Percentiles rank a stretch among this genome's conserved stretches.
phyloP scores from a whole-genome alignment of 331 rosid species.

The Saraca asoca region DNA sequence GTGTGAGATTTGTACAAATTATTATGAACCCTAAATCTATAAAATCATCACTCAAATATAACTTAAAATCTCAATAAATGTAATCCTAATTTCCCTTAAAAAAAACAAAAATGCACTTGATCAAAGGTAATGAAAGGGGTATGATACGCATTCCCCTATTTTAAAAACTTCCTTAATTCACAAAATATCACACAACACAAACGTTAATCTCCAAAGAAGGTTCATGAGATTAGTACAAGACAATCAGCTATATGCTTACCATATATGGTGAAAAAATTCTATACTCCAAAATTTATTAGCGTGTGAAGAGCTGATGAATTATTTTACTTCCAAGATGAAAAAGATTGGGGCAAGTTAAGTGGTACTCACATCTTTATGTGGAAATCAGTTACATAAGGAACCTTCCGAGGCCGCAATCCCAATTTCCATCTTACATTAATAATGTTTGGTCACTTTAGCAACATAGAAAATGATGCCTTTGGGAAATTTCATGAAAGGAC shows the following conservation, averaged over 20 bases:
- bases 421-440: conserved; percentile 19
- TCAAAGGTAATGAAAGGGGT: too few relatives aligned
- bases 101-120: too few relatives aligned
- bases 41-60: too few relatives aligned
- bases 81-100: too few relatives aligned
- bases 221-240: too few relatives aligned
- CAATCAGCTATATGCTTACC: background rate
- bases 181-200: too few relatives aligned
- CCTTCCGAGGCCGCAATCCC: conserved; percentile 35
- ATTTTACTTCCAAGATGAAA: background rate
- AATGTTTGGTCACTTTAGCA: conserved; percentile 37
- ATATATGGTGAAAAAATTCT: conserved; percentile 9
- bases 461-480: conserved; percentile 35
- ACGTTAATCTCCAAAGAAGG: too few relatives aligned
- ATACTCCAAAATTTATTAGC: background rate
- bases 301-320: background rate
- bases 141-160: too few relatives aligned
- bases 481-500: conserved; percentile 28
- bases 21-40: too few relatives aligned
- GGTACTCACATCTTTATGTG: conserved; percentile 19
- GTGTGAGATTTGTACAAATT: too few relatives aligned
- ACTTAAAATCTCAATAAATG: too few relatives aligned
- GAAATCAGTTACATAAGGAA: conserved; percentile 42
- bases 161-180: too few relatives aligned
- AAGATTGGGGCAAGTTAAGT: conserved; percentile 9